Base-by-base conservation (phyloP, 306 rosid species). In the Cicer pinnatifidum region DNA sequence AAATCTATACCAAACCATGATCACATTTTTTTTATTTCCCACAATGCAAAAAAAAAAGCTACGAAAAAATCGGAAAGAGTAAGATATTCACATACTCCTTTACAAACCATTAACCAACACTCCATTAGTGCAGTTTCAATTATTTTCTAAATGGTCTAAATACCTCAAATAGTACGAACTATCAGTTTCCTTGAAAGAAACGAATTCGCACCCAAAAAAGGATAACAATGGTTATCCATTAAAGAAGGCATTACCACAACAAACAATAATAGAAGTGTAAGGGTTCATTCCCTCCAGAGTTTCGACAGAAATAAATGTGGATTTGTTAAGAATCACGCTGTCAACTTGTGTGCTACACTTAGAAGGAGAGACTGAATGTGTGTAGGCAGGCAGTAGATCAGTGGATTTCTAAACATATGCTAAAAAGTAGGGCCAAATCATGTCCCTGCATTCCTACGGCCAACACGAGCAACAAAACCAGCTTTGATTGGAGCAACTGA, bases 391-490 rank as follows among this genome's bases (percentile, higher is more conserved):
- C 33, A 28, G 33, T 28, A 3, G 33, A 28, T 28, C 33, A 28
- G 4, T 28, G 33, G 33, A 28, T 28, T 28, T 28, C 33, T 28
- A 28, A 28, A 28, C 33, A 28, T 28, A 28, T 3, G 33, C 33
- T 28, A 28, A 73, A 58, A 66, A 17, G 19, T 12, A 44, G 20
- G 50, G 37, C 6, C 19, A 65, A 59, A 76, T 91, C 79, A 91
- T 58, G 98, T 60, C 40, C 97, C 97, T 0, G 96, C 76, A 0
- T 78, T 94, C 80, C 97, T 87, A 45, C 99, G 87, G 47, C 97
- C 97, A 85, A 94, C 97, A 61, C 96, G 99, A 83, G 99, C 99
- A 75, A 87, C 90, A 72, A 91, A 94, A 73, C 99, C 99, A 77
- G 97, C 96, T 79, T 94, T 94, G 80, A 94, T 91, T 9, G 89